Evolutionary conservation across 176 grass and related monocot genomes (phyloP), one percentile per base, ranked within the genome.

Genomic region (Rhynchospora tenuis): DNA sequence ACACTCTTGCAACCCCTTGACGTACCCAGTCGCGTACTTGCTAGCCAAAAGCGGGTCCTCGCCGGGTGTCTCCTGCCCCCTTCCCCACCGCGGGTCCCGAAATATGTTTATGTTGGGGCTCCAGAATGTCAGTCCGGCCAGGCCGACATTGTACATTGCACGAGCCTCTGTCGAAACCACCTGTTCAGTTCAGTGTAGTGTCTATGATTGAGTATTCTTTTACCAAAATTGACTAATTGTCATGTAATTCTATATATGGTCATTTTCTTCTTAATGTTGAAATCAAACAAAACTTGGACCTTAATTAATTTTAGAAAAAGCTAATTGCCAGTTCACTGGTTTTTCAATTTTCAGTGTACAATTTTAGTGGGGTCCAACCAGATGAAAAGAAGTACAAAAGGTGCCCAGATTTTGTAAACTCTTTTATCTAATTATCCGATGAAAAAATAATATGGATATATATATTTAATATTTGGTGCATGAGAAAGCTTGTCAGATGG

Each of bases 41-140:
- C 95, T 91, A 45, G 90, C 51, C 5, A 98, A 90, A 33, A 98
- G 78, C 19, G 95, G 95, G 86, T 98, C 95, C 86, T 98, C 95
- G 33, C 95, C 95, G 7, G 95, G 92, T 10, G 95, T 98, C 92
- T 98, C 95, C 85, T 98, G 95, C 0, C 92, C 95, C 19, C 95
- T 88, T 1, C 95, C 95, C 95, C 95, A 98, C 31, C 95, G 85
- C 7, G 95, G 95, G 79, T 98, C 95, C 0, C 95, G 87, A 80
- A 98, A 94, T 78, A 98, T 93, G 87, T 98, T 98, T 71, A 98
- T 91, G 86, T 98, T 95, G 14, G 95, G 95, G 73, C 95, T 98
- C 95, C 95, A 98, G 83, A 88, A 98, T 10, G 95, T 90, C 0
- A 98, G 89, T 1, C 95, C 95, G 7, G 92, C 95, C 0, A 93